Percentiles rank a stretch among this genome's conserved stretches.
These are phyloP conservation scores for Coemansia sp. DNA, from an alignment of 192 early-diverging fungal species.

Conservation along the genomic window DNA sequence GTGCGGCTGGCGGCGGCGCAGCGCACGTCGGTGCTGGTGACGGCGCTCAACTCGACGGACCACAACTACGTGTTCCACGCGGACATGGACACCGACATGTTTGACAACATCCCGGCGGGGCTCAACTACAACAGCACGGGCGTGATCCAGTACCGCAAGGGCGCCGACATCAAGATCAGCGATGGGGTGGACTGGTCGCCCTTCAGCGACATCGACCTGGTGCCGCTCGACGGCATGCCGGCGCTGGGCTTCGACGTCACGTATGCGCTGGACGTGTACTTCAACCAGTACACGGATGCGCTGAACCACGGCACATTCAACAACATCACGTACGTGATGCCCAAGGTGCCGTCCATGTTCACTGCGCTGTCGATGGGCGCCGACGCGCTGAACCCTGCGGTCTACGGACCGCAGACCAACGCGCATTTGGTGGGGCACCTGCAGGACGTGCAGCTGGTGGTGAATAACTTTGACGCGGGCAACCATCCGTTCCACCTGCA, in stretches of 20 bases:
- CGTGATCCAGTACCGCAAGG: constrained; percentile 51
- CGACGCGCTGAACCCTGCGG: constrained; percentile 42
- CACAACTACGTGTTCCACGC: constrained; percentile 70
- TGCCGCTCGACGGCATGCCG: constrained; percentile 44
- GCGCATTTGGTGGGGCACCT: constrained; percentile 61
- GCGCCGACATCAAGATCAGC: constrained; percentile 11
- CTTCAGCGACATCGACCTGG: constrained; percentile 57
- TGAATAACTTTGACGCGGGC: constrained; percentile 72
- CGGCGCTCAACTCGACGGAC: constrained; percentile 56
- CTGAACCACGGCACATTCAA: constrained; percentile 81
- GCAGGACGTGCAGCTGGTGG: constrained; percentile 63
- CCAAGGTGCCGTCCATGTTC: constrained; percentile 62
- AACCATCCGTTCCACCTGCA: constrained; percentile 81
- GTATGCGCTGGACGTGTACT: constrained; percentile 56
- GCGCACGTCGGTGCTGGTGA: constrained; percentile 76
- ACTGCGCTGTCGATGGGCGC: constrained; percentile 60
- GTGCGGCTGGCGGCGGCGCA: constrained; percentile 68
- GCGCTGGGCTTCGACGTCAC: constrained; percentile 49
- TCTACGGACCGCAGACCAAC: constrained; percentile 65
- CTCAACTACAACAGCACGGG: constrained; percentile 61
- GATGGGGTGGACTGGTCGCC: constrained; percentile 31
- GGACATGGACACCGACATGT: constrained; percentile 73
- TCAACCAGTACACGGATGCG: constrained; percentile 65
- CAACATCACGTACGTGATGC: constrained; percentile 61
- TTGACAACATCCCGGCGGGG: constrained; percentile 58